Percentiles rank a stretch among this genome's conserved stretches.
Conservation (phyloP, 1,284 basidiomycete species). For the Erythrobasidium hasegawianum region DNA sequence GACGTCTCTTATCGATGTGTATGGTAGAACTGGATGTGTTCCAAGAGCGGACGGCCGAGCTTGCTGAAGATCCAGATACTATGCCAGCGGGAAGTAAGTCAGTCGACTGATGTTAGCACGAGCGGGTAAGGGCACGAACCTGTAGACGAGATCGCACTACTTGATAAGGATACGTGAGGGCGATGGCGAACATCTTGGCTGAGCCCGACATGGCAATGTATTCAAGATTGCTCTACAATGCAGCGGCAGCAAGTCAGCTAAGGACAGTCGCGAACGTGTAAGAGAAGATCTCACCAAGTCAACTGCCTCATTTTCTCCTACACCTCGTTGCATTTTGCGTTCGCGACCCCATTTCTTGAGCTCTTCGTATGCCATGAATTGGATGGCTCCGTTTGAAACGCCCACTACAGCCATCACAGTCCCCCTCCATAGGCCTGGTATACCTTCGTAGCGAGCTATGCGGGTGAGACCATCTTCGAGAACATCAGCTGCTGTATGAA, state of each 20-base stretch:
- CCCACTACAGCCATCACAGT: slow-evolving; percentile 85
- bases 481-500: too few species aligned
- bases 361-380: slow-evolving; percentile 95
- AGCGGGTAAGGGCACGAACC: slow-evolving; percentile 59
- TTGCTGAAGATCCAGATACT: not conserved
- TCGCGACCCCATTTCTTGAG: slow-evolving; percentile 87
- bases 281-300: slow-evolving; percentile 65
- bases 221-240: slow-evolving; percentile 76
- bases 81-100: too few species aligned
- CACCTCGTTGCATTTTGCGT: slow-evolving; percentile 60
- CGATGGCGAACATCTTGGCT: slow-evolving; percentile 81
- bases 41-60: not conserved
- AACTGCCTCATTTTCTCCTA: slow-evolving; percentile 67
- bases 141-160: slow-evolving; percentile 92
- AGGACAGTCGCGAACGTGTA: not conserved
- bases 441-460: slow-evolving; percentile 60
- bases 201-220: slow-evolving; percentile 90
- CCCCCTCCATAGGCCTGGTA: slow-evolving; percentile 78
- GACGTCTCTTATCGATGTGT: slow-evolving; percentile 75
- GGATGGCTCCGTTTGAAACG: slow-evolving; percentile 90
- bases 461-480: slow-evolving; percentile 68
- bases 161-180: slow-evolving; percentile 93
- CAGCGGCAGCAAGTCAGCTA: not conserved
- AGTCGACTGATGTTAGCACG: too few species aligned
- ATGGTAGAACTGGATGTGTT: slow-evolving; percentile 46